Conservation (phyloP, 148 eudicot genomes). For the Suaeda aralocaspica region DNA sequence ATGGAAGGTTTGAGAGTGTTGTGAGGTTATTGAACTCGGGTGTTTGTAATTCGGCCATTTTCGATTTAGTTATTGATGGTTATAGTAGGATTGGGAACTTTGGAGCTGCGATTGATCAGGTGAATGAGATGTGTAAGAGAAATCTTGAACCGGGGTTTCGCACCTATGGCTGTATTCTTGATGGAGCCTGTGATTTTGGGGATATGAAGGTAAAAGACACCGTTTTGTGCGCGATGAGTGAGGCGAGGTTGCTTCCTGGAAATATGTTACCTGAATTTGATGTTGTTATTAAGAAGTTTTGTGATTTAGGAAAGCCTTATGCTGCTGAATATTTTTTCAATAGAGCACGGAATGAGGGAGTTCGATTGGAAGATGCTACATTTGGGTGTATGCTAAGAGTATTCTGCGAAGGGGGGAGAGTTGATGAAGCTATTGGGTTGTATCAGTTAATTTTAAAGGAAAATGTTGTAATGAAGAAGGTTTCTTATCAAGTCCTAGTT, state of each 20-base stretch:
- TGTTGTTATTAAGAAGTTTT: constrained; percentile 53
- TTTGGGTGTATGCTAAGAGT: constrained; percentile 56
- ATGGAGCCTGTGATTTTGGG: constrained; percentile 62
- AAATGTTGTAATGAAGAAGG: constrained; percentile 29
- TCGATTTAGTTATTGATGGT: constrained; percentile 50
- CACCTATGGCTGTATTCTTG: constrained; percentile 65
- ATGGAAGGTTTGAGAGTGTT: constrained; percentile 58
- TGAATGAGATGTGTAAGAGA: constrained; percentile 43
- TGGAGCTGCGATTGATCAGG: constrained; percentile 44
- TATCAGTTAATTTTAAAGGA: constrained; percentile 35
- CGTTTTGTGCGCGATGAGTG: constrained; percentile 42
- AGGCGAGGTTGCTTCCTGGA: constrained; percentile 40
- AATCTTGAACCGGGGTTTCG: constrained; percentile 50
- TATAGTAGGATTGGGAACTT: constrained; percentile 59
- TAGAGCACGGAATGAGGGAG: constrained; percentile 38
- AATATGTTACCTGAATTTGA: constrained; percentile 35
- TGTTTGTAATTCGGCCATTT: constrained; percentile 38
- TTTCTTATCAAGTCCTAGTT: constrained; percentile 41
- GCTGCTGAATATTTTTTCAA: constrained; percentile 57
- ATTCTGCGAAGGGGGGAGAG: constrained; percentile 44
- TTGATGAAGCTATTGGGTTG: constrained; percentile 46
- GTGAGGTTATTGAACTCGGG: constrained; percentile 50
- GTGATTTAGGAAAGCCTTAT: constrained; percentile 54
- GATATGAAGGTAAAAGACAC: constrained; percentile 36
- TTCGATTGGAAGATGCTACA: constrained; percentile 38